Evolutionary conservation across 1,284 basidiomycete genomes (phyloP).

Genomic region (Chondrostereum purpureum): DNA sequence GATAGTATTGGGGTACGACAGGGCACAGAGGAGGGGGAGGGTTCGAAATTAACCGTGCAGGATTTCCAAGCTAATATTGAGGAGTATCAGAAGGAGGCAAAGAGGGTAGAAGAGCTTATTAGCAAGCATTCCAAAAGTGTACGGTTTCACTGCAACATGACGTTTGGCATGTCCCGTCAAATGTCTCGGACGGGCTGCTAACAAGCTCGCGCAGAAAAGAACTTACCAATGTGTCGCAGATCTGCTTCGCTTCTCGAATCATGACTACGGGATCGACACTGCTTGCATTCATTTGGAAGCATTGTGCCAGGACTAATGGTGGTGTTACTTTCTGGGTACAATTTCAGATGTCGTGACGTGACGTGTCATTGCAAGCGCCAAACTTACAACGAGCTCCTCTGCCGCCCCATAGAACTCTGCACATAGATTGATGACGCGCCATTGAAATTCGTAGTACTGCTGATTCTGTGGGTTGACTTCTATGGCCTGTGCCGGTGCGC

Average conservation of each 20-base stretch:
- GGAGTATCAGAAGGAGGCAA: slow-evolving; percentile 12
- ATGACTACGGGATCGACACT: slow-evolving; percentile 68
- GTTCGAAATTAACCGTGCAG: slow-evolving; percentile 53
- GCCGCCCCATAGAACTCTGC: slow-evolving; percentile 79
- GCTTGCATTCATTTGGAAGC: slow-evolving; percentile 65
- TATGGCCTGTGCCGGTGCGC: slow-evolving; percentile 32
- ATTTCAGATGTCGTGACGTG: slow-evolving; percentile 7
- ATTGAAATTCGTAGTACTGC: slow-evolving; percentile 78
- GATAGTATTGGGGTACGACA: slow-evolving; percentile 36
- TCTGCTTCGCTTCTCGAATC: slow-evolving; percentile 67
- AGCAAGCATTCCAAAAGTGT: no score
- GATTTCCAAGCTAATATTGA: slow-evolving; percentile 58
- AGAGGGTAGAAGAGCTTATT: no score
- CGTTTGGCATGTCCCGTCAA: no score
- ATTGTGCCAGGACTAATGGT: slow-evolving; percentile 68
- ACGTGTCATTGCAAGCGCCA: slow-evolving; percentile 10
- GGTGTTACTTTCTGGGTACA: slow-evolving; percentile 59
- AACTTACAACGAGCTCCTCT: slow-evolving; percentile 71
- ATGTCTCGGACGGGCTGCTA: no score
- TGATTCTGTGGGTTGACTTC: slow-evolving; percentile 62
- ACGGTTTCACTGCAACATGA: no score
- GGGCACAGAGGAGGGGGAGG: slow-evolving; percentile 58
- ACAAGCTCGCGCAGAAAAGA: no score
- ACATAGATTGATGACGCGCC: slow-evolving; percentile 73
- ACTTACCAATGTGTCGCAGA: slow-evolving; percentile 68